Evolutionary conservation across 495 filamentous ascomycete species (phyloP).

Genomic region (Thozetella sp.): DNA sequence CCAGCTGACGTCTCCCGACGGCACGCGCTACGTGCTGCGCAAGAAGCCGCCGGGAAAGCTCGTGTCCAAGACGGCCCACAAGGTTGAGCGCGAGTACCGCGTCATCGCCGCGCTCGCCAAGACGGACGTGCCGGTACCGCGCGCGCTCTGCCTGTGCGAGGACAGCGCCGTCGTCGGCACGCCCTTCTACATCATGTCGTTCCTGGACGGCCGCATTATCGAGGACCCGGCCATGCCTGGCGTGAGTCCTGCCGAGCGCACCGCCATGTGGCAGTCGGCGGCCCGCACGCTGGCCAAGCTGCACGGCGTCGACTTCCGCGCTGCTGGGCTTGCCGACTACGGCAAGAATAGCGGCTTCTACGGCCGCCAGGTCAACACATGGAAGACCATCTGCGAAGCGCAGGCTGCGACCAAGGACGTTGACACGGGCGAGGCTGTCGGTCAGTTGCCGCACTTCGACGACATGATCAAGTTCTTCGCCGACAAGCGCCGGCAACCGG

Average conservation of each 20-base stretch:
- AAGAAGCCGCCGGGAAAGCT: slow-evolving; percentile 96
- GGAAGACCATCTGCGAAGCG: slow-evolving; percentile 72
- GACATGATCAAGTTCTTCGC: slow-evolving; percentile 80
- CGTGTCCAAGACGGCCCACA: slow-evolving; percentile 89
- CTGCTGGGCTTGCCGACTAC: slow-evolving; percentile 68
- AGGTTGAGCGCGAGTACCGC: slow-evolving; percentile 92
- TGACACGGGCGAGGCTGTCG: slow-evolving; percentile 75
- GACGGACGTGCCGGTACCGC: slow-evolving; percentile 86
- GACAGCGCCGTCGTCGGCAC: slow-evolving; percentile 81
- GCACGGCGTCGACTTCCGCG: slow-evolving; percentile 70
- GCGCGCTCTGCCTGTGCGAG: slow-evolving; percentile 82
- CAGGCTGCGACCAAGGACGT: slow-evolving; percentile 77
- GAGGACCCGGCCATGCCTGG: slow-evolving; percentile 83
- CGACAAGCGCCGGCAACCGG: slow-evolving; percentile 68
- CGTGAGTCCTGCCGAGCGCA: slow-evolving; percentile 68
- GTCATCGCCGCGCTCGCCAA: slow-evolving; percentile 80
- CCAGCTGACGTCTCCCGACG: slow-evolving; percentile 71
- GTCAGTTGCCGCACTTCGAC: slow-evolving; percentile 78
- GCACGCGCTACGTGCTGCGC: slow-evolving; percentile 77
- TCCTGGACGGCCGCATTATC: slow-evolving; percentile 88
- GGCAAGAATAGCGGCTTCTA: slow-evolving; percentile 82
- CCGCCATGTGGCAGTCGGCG: slow-evolving; percentile 84
- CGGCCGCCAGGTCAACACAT: slow-evolving; percentile 81
- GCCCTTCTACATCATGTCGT: slow-evolving; percentile 96
- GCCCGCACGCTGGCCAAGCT: slow-evolving; percentile 82